Percentiles rank a stretch among this genome's conserved stretches.
Evolutionary conservation across 2,329 filamentous ascomycete species (phyloP).

Genomic region (Colletotrichum chrysophilum): DNA sequence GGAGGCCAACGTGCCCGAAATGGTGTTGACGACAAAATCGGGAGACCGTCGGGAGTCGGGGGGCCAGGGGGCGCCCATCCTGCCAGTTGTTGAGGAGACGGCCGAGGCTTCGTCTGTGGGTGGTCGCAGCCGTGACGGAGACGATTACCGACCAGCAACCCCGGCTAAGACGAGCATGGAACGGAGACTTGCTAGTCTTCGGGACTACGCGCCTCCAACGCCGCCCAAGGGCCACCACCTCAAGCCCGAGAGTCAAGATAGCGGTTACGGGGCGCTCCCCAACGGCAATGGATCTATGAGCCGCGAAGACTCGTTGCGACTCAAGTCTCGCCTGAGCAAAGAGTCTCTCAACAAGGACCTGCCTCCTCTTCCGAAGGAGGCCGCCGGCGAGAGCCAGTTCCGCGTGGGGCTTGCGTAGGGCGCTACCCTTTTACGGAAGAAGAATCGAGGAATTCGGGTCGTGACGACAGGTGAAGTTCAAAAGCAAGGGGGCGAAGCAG

Average conservation of each 20-base stretch:
- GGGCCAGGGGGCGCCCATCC: constrained; percentile 54
- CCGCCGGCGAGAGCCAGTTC: constrained; percentile 15
- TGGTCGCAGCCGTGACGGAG: constrained; percentile 59
- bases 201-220: constrained; percentile 46
- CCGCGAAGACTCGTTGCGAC: constrained; percentile 33
- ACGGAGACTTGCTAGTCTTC: constrained; percentile 22
- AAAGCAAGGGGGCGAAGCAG: background rate
- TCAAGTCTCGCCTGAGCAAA: constrained; percentile 49
- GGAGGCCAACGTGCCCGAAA: constrained; percentile 63
- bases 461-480: background rate
- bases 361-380: constrained; percentile 55
- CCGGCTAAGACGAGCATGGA: constrained; percentile 45
- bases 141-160: constrained; percentile 41
- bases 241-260: constrained; percentile 54
- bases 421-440: background rate
- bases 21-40: constrained; percentile 52
- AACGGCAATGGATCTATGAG: constrained; percentile 34
- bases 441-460: background rate
- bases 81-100: constrained; percentile 92
- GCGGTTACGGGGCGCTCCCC: constrained; percentile 44
- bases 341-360: constrained; percentile 66
- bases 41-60: constrained; percentile 59
- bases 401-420: constrained; percentile 16
- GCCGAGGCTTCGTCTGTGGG: constrained; percentile 75
- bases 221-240: constrained; percentile 47